Evolutionary conservation across 2,329 filamentous ascomycete genomes (phyloP), one percentile per base, ranked within the genome.

Genomic region (Ascochyta clinopodiicola): DNA sequence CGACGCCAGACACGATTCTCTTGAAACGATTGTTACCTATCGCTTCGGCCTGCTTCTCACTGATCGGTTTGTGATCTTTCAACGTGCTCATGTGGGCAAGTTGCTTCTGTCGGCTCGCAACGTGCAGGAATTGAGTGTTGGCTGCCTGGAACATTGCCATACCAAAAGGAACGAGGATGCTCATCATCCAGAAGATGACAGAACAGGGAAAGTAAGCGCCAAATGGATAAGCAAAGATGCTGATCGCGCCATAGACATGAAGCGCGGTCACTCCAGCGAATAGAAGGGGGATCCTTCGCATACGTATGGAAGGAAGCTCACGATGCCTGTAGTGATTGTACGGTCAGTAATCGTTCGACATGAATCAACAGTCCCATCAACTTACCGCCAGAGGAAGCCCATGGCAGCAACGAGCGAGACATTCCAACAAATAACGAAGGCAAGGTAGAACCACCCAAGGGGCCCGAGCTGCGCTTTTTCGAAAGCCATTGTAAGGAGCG

Each of bases 81-180:
- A 73, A 29, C 6, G 63, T 57, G 49, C 60, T 68, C 56, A 68
- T 61, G 8, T 56, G 63, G 10, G 68, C 64, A 32, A 65, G 72
- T 25, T 69, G 68, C 58, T 71, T 71, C 52, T 74, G 71, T 35
- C 68, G 67, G 34, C 66, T 70, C 2, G 70, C 68, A 32, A 73
- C 56, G 29, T 74, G 63, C 31, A 73, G 44, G 35, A 74, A 74
- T 45, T 74, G 71, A n/a, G 66, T 71, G 47, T 74, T 74, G n/a
- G 71, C 63, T 2, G 70, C 66, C 43, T 73, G 70, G 37, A 74
- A 73, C 45, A 74, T 54, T 8, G 69, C 70, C 31, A 70, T 67
- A 12, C 70, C 70, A 31, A 69, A 56, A 21, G 69, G 70, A 1
- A 73, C 61, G 42, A 63, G 68, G 5, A 73, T 66, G 38, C 63